Conservation (phyloP, 805 yeast genomes). For the Nakazawaea pomicola region DNA sequence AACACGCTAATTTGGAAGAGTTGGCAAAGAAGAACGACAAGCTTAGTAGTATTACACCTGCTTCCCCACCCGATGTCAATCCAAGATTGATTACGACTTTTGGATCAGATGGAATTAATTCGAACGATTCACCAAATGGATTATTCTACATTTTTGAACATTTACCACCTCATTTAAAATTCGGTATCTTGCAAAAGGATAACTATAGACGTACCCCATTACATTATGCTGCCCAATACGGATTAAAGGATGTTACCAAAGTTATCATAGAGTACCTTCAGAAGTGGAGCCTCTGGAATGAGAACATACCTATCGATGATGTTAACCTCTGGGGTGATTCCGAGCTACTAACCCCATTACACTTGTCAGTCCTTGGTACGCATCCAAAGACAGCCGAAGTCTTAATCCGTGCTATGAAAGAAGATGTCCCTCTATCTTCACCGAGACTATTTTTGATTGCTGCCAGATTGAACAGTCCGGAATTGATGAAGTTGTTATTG, state of each 20-base stretch:
- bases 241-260: conserved; percentile 58
- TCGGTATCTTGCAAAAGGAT: conserved; percentile 61
- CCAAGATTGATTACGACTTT: conserved; percentile 46
- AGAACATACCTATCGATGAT: conserved; percentile 50
- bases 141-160: conserved; percentile 53
- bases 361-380: conserved; percentile 73
- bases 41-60: conserved; percentile 30
- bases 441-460: conserved; percentile 63
- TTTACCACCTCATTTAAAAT: conserved; percentile 48
- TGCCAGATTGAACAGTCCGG: conserved; percentile 57
- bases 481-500: conserved; percentile 49
- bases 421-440: conserved; percentile 35
- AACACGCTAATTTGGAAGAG: conserved; percentile 31
- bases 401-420: conserved; percentile 42
- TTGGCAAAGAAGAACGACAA: conserved; percentile 13
- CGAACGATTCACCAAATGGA: conserved; percentile 55
- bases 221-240: conserved; percentile 87
- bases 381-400: conserved; percentile 73
- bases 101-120: conserved; percentile 60
- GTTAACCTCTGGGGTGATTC: conserved; percentile 64
- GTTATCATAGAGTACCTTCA: conserved; percentile 51
- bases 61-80: conserved; percentile 48
- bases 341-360: conserved; percentile 77
- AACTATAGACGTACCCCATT: conserved; percentile 78
- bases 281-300: conserved; percentile 56